Percentiles rank a stretch among this genome's conserved stretches.
Conservation (phyloP, 164 flowering plant genomes). For the Chimonanthus praecox region DNA sequence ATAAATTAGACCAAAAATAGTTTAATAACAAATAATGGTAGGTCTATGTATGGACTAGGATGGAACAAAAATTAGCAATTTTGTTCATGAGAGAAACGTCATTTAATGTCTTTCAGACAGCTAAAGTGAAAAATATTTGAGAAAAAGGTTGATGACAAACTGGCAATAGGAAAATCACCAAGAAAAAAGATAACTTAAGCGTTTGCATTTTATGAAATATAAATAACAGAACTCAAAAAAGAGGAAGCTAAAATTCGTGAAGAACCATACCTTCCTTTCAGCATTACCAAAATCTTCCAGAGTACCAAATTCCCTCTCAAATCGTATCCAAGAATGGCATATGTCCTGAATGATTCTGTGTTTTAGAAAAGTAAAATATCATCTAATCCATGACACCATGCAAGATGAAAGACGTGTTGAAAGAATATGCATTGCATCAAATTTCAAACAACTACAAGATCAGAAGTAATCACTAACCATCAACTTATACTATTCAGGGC, state of each 20-base stretch:
- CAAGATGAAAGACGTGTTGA: neutral
- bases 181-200: neutral
- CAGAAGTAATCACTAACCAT: neutral
- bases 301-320: conserved; percentile 87
- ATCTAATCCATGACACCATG: conserved; percentile 36
- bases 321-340: conserved; percentile 85
- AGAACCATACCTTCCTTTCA: conserved; percentile 53
- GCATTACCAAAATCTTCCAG: conserved; percentile 78
- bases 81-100: neutral
- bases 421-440: neutral
- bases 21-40: too few species aligned
- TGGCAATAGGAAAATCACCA: neutral
- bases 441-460: neutral
- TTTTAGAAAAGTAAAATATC: conserved; percentile 56
- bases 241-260: neutral
- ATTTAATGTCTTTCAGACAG: neutral
- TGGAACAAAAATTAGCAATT: neutral
- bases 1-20: too few species aligned
- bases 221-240: neutral
- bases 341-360: conserved; percentile 87
- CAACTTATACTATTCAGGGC: too few species aligned
- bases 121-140: neutral
- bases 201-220: neutral
- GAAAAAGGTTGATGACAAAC: too few species aligned
- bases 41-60: neutral